phyloP scores from a whole-genome alignment of 2,329 filamentous ascomycete species.

The Ophiostoma tasmaniense region DNA sequence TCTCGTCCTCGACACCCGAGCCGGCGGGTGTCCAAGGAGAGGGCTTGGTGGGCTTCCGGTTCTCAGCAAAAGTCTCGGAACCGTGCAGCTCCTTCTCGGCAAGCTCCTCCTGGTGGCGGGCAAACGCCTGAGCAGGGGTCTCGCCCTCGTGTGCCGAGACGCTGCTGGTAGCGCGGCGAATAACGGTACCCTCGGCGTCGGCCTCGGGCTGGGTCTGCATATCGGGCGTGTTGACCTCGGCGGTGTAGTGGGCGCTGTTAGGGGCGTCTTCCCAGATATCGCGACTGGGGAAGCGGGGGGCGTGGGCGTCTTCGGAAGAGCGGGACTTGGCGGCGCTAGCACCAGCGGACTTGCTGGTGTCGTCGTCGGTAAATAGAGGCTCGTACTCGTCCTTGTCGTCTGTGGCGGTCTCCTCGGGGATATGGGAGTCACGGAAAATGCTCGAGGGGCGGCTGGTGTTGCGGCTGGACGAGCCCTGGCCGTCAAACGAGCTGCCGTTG shows the following conservation, averaged over 20 bases:
- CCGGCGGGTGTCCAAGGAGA: constrained; percentile 15
- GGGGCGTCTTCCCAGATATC: constrained; percentile 98
- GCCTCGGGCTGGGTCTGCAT: constrained; percentile 28
- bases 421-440: constrained; percentile 32
- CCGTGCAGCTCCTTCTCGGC: constrained; percentile 39
- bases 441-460: constrained; percentile 32
- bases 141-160: constrained; percentile 36
- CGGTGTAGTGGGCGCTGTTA: constrained; percentile 67
- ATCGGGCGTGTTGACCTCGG: constrained; percentile 79
- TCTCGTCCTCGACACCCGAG: not conserved
- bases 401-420: constrained; percentile 49
- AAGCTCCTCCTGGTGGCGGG: constrained; percentile 56
- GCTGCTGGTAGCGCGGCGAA: constrained; percentile 22
- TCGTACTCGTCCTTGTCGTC: constrained; percentile 84
- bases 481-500: constrained; percentile 50
- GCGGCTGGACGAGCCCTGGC: constrained; percentile 32
- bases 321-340: constrained; percentile 29
- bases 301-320: constrained; percentile 42
- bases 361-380: constrained; percentile 77
- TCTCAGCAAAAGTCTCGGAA: constrained; percentile 17
- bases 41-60: constrained; percentile 40
- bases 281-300: constrained; percentile 77
- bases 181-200: constrained; percentile 24
- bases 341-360: constrained; percentile 36
- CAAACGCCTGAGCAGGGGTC: constrained; percentile 57